Evolutionary conservation across 257 asterid genomes (phyloP).

Genomic region (Jasminum sambac): DNA sequence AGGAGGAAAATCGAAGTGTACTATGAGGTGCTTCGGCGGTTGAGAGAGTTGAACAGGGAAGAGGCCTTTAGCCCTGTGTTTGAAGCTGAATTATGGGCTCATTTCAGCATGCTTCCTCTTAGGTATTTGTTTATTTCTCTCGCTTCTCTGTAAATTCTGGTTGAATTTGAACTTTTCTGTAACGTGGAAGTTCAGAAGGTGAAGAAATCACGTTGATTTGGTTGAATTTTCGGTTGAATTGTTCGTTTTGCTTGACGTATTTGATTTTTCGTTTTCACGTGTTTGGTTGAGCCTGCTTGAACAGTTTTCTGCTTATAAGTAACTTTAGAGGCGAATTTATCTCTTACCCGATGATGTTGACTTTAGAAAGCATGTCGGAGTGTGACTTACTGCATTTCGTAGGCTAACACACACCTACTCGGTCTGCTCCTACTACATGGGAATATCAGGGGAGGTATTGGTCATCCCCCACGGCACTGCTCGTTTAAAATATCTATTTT

Average conservation of each 20-base stretch:
- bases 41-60: slow-evolving; percentile 53
- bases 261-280: not conserved
- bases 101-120: slow-evolving; percentile 64
- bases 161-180: slow-evolving; percentile 22
- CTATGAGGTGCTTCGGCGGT: slow-evolving; percentile 58
- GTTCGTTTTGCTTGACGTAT: not conserved
- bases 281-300: not conserved
- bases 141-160: not conserved
- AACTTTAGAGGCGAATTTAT: not conserved
- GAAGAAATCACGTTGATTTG: slow-evolving; percentile 3
- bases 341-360: not conserved
- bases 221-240: not conserved
- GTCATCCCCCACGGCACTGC: not conserved
- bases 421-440: slow-evolving; percentile 1
- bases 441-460: slow-evolving; percentile 5
- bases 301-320: not conserved
- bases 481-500: not conserved
- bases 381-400: not conserved
- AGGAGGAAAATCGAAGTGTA: slow-evolving; percentile 73
- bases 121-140: slow-evolving; percentile 41
- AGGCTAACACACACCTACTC: not conserved
- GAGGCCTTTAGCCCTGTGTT: slow-evolving; percentile 62
- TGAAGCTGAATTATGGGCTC: slow-evolving; percentile 88
- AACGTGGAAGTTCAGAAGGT: slow-evolving; percentile 11
- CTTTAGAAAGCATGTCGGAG: not conserved